Base-by-base conservation (phyloP, 139 green algal genomes). In the Ettlia oleoabundans region DNA sequence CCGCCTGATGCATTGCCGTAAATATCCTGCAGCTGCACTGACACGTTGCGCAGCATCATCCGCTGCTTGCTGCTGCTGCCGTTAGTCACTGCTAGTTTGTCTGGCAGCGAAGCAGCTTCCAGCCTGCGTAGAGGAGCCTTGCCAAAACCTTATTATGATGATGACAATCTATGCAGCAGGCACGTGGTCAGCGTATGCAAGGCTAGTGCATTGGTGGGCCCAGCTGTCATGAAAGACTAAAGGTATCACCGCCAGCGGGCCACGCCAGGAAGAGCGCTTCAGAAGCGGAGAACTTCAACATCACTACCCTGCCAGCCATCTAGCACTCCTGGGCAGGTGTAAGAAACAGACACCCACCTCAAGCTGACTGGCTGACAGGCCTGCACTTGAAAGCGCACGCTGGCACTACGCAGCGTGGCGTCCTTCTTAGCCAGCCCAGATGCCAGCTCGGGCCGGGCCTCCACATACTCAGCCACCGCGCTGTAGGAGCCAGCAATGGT, bases 11-110 rank as follows among this genome's bases (percentile, higher is more conserved):
- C 79, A 47, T 95, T 95, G 76, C 82, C 89, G 43, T 84, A 72
- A 15, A 26, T 71, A 72, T 95, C 92, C 24, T 47, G 58, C 70
- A 95, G 85, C 84, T 95, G 92, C 21, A 78, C 91, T 4, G 84
- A 87, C 1, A 64, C 67, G 7, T 70, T 74, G 51, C 77, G 55
- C 41, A 95, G 82, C 69, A 95, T 47, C 10, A 82, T 43, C 19
- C 83, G 79, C 68, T 81, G 51, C 26, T 55, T n/a, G 21, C 8
- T 24, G 61, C 69, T 66, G 18, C 28, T 24, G 24, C 83, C 85
- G 58, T 92, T 93, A 40, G 85, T 90, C 65, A 72, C 84, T 1
- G 81, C 37, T 55, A 91, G 52, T n/a, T 82, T 75, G 55, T 88
- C 81, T 22, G 47, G 69, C 51, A 82, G 40, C 26, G 42, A 9